phyloP scores from a whole-genome alignment of 169 alveolate genomes.

The Miamiensis avidus region DNA sequence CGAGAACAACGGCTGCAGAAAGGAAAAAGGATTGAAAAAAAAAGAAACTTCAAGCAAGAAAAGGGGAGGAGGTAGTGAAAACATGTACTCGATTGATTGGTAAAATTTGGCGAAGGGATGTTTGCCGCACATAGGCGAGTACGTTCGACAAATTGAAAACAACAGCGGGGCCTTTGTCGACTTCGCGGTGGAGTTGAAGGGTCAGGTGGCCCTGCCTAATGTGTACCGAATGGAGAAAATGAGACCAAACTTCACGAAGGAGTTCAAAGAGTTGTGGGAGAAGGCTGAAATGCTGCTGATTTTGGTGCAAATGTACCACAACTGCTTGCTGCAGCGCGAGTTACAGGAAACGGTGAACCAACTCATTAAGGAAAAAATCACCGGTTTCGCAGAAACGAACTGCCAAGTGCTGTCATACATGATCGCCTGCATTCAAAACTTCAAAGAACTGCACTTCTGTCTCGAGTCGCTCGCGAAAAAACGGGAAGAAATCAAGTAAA shows the following conservation, averaged over 20 bases:
- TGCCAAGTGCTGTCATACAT: not conserved
- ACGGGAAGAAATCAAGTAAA: not conserved
- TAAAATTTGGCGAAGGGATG: not conserved
- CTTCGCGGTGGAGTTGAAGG: slow-evolving; percentile 16
- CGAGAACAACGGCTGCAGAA: not conserved
- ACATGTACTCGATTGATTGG: slow-evolving; percentile 4
- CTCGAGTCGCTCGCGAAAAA: not conserved
- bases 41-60: not conserved
- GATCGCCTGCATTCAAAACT: not conserved
- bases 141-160: slow-evolving; percentile 9
- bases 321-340: slow-evolving; percentile 15
- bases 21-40: not conserved
- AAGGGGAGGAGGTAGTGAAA: not conserved
- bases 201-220: slow-evolving; percentile 22
- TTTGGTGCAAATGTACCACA: slow-evolving; percentile 50
- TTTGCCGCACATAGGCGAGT: slow-evolving; percentile 1
- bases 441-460: not conserved
- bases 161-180: slow-evolving; percentile 32
- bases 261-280: slow-evolving; percentile 46
- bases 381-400: not conserved
- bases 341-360: not conserved
- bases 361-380: not conserved
- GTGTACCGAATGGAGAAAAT: slow-evolving; percentile 29
- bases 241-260: slow-evolving; percentile 12
- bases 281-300: slow-evolving; percentile 38